Evolutionary conservation across 2,329 filamentous ascomycete genomes (phyloP).

Genomic region (Diplodia sapinea): DNA sequence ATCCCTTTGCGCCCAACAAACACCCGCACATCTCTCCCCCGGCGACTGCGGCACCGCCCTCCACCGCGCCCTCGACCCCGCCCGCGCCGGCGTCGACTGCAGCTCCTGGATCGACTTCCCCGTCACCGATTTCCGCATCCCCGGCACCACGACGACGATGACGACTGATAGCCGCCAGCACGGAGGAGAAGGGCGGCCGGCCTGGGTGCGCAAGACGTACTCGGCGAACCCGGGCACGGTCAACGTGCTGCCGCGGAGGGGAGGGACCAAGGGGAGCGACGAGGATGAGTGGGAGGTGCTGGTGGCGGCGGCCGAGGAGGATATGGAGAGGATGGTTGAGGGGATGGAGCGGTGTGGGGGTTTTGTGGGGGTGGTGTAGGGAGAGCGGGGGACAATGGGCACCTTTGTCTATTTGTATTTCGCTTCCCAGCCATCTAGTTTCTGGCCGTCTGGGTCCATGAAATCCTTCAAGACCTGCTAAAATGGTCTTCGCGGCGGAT

Average conservation of each 20-base stretch:
- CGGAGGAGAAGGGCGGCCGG: not conserved
- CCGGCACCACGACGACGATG: not conserved
- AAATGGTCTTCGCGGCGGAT: too few relatives aligned
- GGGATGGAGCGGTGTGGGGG: not conserved
- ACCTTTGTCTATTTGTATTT: too few relatives aligned
- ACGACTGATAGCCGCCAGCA: too few relatives aligned
- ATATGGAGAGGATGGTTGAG: not conserved
- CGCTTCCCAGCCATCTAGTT: too few relatives aligned
- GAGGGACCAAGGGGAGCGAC: not conserved
- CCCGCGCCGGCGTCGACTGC: conserved; percentile 9
- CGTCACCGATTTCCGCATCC: conserved; percentile 15
- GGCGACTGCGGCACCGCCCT: not conserved
- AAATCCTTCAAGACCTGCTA: too few relatives aligned
- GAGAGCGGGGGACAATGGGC: not conserved
- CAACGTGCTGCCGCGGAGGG: conserved; percentile 8
- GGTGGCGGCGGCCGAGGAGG: not conserved
- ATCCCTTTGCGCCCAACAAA: not conserved
- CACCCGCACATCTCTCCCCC: not conserved
- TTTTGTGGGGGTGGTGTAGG: not conserved
- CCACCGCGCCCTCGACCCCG: not conserved
- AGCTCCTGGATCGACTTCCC: conserved; percentile 23
- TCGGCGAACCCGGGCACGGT: not conserved
- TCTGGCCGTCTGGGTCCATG: too few relatives aligned
- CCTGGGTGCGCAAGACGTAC: conserved; percentile 18
- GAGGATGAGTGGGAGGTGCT: not conserved